Conservation (phyloP, 139 green algal species). For the Protoeuglena noctilucae region DNA sequence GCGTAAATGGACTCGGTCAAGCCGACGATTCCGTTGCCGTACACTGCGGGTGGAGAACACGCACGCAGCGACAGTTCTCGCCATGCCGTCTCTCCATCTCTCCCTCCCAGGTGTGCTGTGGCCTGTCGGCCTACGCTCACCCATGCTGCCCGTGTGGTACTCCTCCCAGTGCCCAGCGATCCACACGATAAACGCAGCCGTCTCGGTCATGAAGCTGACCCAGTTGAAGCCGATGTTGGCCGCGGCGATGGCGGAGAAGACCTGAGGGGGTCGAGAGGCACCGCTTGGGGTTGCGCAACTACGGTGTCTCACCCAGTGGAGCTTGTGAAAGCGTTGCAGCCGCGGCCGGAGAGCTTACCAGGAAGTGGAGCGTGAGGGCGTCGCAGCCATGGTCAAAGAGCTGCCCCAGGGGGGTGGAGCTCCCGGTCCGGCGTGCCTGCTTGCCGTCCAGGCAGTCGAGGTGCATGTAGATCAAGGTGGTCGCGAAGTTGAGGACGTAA, state of each 20-base stretch:
- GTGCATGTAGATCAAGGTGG: slow-evolving; percentile 52
- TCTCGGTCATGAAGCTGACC: slow-evolving; percentile 9
- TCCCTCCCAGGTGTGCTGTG: too few species aligned
- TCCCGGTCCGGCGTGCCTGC: slow-evolving; percentile 70
- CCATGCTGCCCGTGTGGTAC: slow-evolving; percentile 56
- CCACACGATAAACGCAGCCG: slow-evolving; percentile 29
- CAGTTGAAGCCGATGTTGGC: slow-evolving; percentile 24
- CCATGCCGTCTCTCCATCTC: too few species aligned
- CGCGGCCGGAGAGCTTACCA: too few species aligned
- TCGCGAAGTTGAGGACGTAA: slow-evolving; percentile 27
- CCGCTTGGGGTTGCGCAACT: too few species aligned
- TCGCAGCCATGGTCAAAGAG: slow-evolving; percentile 94
- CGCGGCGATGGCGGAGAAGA: too few species aligned
- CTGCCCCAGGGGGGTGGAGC: slow-evolving; percentile 77
- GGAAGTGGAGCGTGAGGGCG: slow-evolving; percentile 57
- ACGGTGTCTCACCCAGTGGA: too few species aligned
- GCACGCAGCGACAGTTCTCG: too few species aligned
- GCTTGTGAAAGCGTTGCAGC: too few species aligned
- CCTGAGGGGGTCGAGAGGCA: too few species aligned
- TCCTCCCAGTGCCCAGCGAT: slow-evolving; percentile 78
- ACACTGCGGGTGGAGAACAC: too few species aligned
- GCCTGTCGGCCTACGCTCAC: neutral
- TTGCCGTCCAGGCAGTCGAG: slow-evolving; percentile 81
- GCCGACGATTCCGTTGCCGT: neutral
- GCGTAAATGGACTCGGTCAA: neutral